Base-by-base conservation (phyloP, 108 stramenopile genomes). In the Epipyxis sp. region DNA sequence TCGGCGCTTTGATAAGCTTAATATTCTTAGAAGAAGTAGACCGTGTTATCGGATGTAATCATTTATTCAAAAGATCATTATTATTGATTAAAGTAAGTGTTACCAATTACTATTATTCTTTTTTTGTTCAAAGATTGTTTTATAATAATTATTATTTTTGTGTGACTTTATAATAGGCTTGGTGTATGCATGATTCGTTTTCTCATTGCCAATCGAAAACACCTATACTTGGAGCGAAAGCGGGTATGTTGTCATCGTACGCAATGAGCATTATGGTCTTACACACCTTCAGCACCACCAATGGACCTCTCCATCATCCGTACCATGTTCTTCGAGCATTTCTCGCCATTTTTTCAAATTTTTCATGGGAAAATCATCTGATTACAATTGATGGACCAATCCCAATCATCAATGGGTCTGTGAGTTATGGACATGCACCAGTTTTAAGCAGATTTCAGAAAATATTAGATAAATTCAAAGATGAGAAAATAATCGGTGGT, bases 1-100 rank as follows among this genome's bases (percentile, higher is more conserved):
- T 32, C 34, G 78, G 69, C 1, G 78, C 82, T 44, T 39, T 84
- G 27, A 77, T 76, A 25, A 81, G 81, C 16, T 40, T 78, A 39
- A 79, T 71, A 0, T 76, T 84, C 69, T 78, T 84, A 32, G 83
- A 84, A 79, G 83, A 84, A 78, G 83, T 82, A 25, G 83, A 84
- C 76, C 32, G 27, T 0, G 29, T 77, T 3, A 83, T 84, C 44
- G 68, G 82, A 71, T 69, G 39, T 13, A 44, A 83, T 37, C 83
- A 84, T 72, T 82, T 84, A 71, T 83, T 83, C 76, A 84, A 84
- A 79, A 69, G 83, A 39, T 80, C 79, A 30, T 25, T 84, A 37
- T 30, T 84, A 34, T 76, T 84, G 10, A 42, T 84, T 50, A 84
- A 84, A 32, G 82, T 81, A 20, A 67, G 65, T n/a, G n/a, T n/a